Evolutionary conservation across 352 stramenopile species (phyloP), one percentile per base, ranked within the genome.

Genomic region (Pythium chondricola): DNA sequence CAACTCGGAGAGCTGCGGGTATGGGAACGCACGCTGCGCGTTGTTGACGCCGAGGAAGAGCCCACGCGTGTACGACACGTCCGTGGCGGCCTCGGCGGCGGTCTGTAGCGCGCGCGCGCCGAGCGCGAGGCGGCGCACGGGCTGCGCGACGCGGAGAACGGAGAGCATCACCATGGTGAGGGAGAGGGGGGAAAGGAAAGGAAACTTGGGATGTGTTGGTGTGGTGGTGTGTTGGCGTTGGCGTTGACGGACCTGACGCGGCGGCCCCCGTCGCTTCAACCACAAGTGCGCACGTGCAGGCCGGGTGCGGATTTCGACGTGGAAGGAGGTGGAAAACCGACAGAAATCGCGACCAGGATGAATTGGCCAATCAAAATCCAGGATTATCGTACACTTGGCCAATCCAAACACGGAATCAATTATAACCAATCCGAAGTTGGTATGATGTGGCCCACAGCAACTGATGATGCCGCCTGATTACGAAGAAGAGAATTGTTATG

Each of bases 11-110:
- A 73, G 63, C 54, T 83, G 71, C 24, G 83, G 83, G 63, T 91
- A 94, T 29, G 83, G 83, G 35, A 94, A 88, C 24, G 78, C 80
- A 31, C 80, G 76, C 47, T 67, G 66, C 31, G 65, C 49, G 63
- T 92, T 90, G 71, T 90, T 90, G 16, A 92, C 76, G 36, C 83
- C 83, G 7, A 92, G 64, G 54, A 94, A 92, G 22, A 94, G 67
- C 0, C 80, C 78, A 47, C 83, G 78, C 30, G 80, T 87, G 67
- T 91, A 91, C 55, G 78, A 90, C 31, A 93, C 82, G 54, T 53
- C 39, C 38, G 69, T 64, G 0, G 82, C 61, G 16, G 73, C 75
- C 52, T 90, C 76, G 5, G 71, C 73, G 9, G 82, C 82, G 2
- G 76, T 87, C 59, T 93, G 77, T 26, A 93, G 61, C 18, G 48